These are phyloP conservation scores for Theileria annulata DNA, from an alignment of 169 alveolate species.

Conservation along the genomic window DNA sequence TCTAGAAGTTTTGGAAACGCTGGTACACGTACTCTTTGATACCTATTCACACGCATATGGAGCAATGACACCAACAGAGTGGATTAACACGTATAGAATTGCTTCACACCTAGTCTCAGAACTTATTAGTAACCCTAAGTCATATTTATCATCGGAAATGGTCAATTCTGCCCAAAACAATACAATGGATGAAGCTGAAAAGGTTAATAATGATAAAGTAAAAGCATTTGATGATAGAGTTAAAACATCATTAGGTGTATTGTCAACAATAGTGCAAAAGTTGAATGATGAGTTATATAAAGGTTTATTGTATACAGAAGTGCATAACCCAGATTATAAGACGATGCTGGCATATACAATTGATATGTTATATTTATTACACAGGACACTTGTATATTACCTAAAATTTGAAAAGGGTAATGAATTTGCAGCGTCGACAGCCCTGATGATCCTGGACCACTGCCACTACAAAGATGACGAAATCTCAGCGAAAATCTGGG, in stretches of 20 bases:
- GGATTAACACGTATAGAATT: conserved; percentile 80
- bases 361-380: conserved; percentile 74
- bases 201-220: conserved; percentile 32
- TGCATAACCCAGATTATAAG: conserved; percentile 81
- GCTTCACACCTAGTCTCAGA: conserved; percentile 74
- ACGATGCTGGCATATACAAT: conserved; percentile 76
- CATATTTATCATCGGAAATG: conserved; percentile 66
- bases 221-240: conserved; percentile 29
- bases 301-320: conserved; percentile 84
- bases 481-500: conserved; percentile 60
- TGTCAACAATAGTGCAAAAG: conserved; percentile 80
- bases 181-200: conserved; percentile 17
- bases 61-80: conserved; percentile 76
- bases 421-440: conserved; percentile 71
- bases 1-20: conserved; percentile 83
- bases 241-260: conserved; percentile 73
- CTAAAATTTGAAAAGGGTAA: conserved; percentile 66
- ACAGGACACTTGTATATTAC: conserved; percentile 70
- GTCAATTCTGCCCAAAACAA: conserved; percentile 25
- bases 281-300: conserved; percentile 83
- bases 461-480: conserved; percentile 79
- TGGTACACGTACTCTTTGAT: conserved; percentile 86
- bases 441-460: conserved; percentile 79
- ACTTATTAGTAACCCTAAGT: conserved; percentile 70
- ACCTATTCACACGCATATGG: conserved; percentile 85